Percentiles rank a stretch among this genome's conserved stretches.
Conservation (phyloP, 75 land plant species). For the Cupressus sempervirens region DNA sequence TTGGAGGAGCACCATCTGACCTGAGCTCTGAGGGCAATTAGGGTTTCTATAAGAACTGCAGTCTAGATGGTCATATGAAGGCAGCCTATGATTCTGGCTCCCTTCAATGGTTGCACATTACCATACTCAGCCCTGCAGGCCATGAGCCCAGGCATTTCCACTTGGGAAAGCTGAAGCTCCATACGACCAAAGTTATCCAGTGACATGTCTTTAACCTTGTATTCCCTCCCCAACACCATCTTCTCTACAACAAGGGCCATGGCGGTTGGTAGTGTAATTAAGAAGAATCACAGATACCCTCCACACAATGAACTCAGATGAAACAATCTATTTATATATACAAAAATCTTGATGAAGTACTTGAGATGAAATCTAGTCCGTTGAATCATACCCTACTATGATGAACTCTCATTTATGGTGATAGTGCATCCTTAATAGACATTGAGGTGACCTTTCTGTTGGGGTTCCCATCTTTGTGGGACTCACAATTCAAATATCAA, state of each 20-base stretch:
- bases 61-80: constrained; percentile 89
- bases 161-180: constrained; percentile 73
- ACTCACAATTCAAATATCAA: too few species aligned
- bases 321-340: too few species aligned
- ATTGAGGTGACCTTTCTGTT: too few species aligned
- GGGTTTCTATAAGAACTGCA: constrained; percentile 73
- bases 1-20: constrained; percentile 58
- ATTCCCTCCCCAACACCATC: constrained; percentile 58
- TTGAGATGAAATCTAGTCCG: too few species aligned
- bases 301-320: too few species aligned
- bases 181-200: constrained; percentile 86
- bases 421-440: too few species aligned
- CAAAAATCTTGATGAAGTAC: too few species aligned
- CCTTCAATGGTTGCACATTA: constrained; percentile 59
- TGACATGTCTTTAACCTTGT: constrained; percentile 87
- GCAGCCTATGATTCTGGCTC: constrained; percentile 78
- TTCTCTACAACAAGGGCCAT: constrained; percentile 50
- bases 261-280: background rate
- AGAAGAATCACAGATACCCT: background rate
- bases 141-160: background rate
- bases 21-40: constrained; percentile 69
- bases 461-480: too few species aligned
- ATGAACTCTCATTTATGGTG: too few species aligned
- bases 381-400: too few species aligned
- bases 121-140: background rate